Conservation (phyloP, 2,329 filamentous ascomycete species). For the Colletotrichum neosansevieriae region DNA sequence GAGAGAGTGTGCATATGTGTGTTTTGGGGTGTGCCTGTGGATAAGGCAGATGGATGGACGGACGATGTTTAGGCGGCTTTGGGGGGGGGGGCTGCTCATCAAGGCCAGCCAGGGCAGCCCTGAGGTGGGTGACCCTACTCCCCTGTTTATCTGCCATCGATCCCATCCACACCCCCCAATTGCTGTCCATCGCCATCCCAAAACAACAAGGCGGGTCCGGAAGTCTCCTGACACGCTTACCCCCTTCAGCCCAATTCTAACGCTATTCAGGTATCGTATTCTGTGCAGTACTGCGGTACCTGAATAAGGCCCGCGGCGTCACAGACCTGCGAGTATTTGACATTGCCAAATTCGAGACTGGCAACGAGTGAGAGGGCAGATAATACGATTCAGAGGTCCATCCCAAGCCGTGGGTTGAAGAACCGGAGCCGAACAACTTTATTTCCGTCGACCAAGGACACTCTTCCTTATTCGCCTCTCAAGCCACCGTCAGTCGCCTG, state of each 20-base stretch:
- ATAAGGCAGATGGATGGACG: constrained; percentile 24
- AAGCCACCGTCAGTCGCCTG: constrained; percentile 27
- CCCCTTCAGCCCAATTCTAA: constrained; percentile 36
- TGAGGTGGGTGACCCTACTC: constrained; percentile 20
- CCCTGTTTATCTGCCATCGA: constrained; percentile 25
- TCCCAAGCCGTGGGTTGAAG: constrained; percentile 27
- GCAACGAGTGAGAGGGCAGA: constrained; percentile 24
- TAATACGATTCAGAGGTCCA: constrained; percentile 34
- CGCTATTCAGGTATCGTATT: constrained; percentile 30
- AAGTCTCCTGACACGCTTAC: constrained; percentile 36
- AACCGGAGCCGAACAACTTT: constrained; percentile 24
- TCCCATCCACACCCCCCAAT: constrained; percentile 21
- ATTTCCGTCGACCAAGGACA: not conserved
- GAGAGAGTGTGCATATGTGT: not conserved
- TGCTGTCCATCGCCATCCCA: constrained; percentile 26
- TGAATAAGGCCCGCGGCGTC: constrained; percentile 37
- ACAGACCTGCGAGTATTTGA: constrained; percentile 27
- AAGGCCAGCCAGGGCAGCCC: constrained; percentile 22
- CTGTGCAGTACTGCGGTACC: constrained; percentile 26
- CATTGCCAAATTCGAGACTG: constrained; percentile 31
- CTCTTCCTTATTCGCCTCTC: constrained; percentile 10
- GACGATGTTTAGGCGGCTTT: constrained; percentile 23
- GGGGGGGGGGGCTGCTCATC: not conserved
- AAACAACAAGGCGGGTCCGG: constrained; percentile 31
- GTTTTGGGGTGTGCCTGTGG: constrained; percentile 17